Percentiles rank a stretch among this genome's conserved stretches.
Evolutionary conservation across 306 rosid genomes (phyloP).

Genomic region (Corylus avellana): DNA sequence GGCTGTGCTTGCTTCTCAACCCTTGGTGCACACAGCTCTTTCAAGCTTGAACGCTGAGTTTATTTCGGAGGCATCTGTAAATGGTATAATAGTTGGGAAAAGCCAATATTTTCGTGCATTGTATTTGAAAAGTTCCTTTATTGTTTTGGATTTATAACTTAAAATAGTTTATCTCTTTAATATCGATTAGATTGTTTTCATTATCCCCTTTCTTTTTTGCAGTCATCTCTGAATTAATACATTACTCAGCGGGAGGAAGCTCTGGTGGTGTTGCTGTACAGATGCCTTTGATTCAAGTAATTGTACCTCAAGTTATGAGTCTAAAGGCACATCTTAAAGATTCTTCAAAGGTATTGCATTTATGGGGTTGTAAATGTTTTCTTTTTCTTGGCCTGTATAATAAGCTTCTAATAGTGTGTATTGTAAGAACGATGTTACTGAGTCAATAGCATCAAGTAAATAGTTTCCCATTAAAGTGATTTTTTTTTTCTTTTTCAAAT

Average conservation of each 20-base stretch:
- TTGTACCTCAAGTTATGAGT: slow-evolving; percentile 95
- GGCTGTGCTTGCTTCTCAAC: slow-evolving; percentile 84
- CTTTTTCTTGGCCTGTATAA: slow-evolving; percentile 1
- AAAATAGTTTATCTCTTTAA: neutral
- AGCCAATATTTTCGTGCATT: slow-evolving; percentile 10
- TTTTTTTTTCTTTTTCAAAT: neutral
- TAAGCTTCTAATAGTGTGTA: slow-evolving; percentile 14
- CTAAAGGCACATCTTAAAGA: slow-evolving; percentile 91
- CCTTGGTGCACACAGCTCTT: slow-evolving; percentile 87
- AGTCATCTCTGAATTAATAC: slow-evolving; percentile 97
- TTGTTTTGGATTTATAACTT: neutral
- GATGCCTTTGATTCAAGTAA: slow-evolving; percentile 90
- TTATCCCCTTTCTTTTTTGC: slow-evolving; percentile 36
- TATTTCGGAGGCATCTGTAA: slow-evolving; percentile 96
- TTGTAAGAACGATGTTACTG: neutral
- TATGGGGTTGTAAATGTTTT: slow-evolving; percentile 21
- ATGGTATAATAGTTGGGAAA: slow-evolving; percentile 51
- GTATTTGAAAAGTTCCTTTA: neutral
- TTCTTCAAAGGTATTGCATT: slow-evolving; percentile 74
- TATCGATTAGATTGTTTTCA: slow-evolving; percentile 10
- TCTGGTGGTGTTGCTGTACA: slow-evolving; percentile 71
- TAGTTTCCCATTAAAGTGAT: neutral
- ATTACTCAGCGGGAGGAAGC: slow-evolving; percentile 74
- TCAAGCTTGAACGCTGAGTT: slow-evolving; percentile 88
- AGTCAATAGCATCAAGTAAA: neutral